Conservation (phyloP, 2,329 filamentous ascomycete genomes). For the Beauveria brongniartii region DNA sequence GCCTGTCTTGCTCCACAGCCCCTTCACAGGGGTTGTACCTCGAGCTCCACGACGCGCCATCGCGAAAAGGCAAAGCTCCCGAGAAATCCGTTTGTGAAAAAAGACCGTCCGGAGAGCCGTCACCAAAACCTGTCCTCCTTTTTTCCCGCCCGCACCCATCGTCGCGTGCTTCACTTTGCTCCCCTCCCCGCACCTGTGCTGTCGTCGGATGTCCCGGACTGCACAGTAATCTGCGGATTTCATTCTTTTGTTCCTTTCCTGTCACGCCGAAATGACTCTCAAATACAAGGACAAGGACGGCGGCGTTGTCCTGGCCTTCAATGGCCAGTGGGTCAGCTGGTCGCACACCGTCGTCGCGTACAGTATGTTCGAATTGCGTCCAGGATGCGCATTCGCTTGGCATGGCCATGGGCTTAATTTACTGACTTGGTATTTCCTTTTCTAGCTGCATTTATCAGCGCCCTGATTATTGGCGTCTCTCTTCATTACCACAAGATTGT, state of each 20-base stretch:
- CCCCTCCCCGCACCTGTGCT: neutral
- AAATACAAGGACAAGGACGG: constrained; percentile 59
- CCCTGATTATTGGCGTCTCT: constrained; percentile 68
- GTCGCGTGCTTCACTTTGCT: constrained; percentile 1
- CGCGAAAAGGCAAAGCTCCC: neutral
- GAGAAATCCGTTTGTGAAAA: neutral
- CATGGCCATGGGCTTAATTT: neutral
- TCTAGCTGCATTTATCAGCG: constrained; percentile 75
- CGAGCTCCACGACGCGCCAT: neutral
- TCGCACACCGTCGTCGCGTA: constrained; percentile 79
- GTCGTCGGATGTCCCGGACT: constrained; percentile 5
- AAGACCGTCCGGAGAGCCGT: neutral
- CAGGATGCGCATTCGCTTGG: neutral
- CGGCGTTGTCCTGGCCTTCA: constrained; percentile 57
- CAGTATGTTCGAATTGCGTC: constrained; percentile 39
- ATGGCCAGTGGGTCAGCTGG: constrained; percentile 86
- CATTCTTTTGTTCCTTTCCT: constrained; percentile 4
- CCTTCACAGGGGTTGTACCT: neutral
- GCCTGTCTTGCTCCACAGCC: neutral
- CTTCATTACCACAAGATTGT: constrained; percentile 97
- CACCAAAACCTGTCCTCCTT: neutral
- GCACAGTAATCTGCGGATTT: neutral
- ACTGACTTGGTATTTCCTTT: neutral
- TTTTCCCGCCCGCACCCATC: neutral
- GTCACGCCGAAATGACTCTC: constrained; percentile 29